These are phyloP conservation scores for Microbotryum silenes-acaulis DNA, from an alignment of 1,284 basidiomycete genomes.

Conservation along the genomic window DNA sequence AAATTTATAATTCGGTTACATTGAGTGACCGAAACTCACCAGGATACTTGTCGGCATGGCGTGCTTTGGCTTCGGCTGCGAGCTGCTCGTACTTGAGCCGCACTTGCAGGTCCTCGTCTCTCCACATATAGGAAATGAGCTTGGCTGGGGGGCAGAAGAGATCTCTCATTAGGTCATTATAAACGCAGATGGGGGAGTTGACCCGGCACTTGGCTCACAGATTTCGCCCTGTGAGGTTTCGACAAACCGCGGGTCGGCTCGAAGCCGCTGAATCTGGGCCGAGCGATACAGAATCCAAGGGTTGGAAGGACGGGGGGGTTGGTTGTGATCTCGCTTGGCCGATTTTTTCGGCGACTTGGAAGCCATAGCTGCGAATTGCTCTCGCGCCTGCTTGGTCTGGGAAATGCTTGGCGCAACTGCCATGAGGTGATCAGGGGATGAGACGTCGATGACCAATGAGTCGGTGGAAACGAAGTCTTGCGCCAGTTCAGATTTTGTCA, in stretches of 20 bases:
- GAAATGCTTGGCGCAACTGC: too few species aligned
- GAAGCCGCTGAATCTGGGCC: constrained; percentile 39
- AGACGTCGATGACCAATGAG: too few species aligned
- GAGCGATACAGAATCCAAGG: constrained; percentile 88
- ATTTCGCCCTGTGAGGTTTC: constrained; percentile 28
- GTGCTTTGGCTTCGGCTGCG: constrained; percentile 59
- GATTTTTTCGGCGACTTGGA: too few species aligned
- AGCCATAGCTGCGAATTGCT: too few species aligned
- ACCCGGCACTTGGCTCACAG: constrained; percentile 2
- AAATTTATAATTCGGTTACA: too few species aligned
- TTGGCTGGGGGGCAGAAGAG: constrained; percentile 41
- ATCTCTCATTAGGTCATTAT: neutral
- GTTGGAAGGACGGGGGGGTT: constrained; percentile 69
- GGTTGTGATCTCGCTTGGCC: constrained; percentile 13
- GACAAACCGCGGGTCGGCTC: constrained; percentile 11
- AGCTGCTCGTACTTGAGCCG: constrained; percentile 59
- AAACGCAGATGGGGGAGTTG: neutral
- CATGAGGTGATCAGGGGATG: too few species aligned
- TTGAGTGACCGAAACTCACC: constrained; percentile 9
- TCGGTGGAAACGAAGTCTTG: too few species aligned
- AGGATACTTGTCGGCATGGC: constrained; percentile 37
- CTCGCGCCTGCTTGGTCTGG: too few species aligned
- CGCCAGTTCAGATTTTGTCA: too few species aligned
- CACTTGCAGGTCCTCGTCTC: constrained; percentile 49
- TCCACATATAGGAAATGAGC: constrained; percentile 64